These are phyloP conservation scores for Cyberlindnera japonica DNA, from an alignment of 805 yeast genomes.

Conservation along the genomic window DNA sequence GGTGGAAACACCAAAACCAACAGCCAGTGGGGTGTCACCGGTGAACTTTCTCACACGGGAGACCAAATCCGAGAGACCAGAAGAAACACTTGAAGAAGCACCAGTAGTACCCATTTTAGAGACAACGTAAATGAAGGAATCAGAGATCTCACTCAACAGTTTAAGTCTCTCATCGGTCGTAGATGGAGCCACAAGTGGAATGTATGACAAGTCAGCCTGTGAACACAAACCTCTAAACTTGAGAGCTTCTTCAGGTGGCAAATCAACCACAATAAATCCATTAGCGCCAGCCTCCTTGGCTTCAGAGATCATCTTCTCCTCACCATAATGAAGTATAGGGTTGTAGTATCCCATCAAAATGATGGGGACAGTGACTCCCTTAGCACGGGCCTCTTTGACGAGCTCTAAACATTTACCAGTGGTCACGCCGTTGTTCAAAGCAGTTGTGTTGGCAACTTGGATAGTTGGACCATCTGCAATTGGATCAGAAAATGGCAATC, in stretches of 20 bases:
- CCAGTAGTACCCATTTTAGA: slow-evolving; percentile 99
- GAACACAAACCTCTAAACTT: slow-evolving; percentile 74
- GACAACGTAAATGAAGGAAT: slow-evolving; percentile 93
- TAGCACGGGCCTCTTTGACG: slow-evolving; percentile 68
- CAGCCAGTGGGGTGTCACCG: slow-evolving; percentile 82
- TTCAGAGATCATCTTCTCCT: slow-evolving; percentile 72
- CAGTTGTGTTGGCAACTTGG: slow-evolving; percentile 80
- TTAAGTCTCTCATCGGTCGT: slow-evolving; percentile 87
- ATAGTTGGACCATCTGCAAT: slow-evolving; percentile 99
- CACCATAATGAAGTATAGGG: slow-evolving; percentile 89
- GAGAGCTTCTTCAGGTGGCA: slow-evolving; percentile 97
- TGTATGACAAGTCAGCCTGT: slow-evolving; percentile 67
- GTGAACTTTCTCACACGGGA: slow-evolving; percentile 71
- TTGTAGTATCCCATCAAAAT: slow-evolving; percentile 97
- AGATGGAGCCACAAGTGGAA: slow-evolving; percentile 95
- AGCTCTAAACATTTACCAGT: slow-evolving; percentile 65
- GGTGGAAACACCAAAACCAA: slow-evolving; percentile 95
- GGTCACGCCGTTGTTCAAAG: slow-evolving; percentile 80
- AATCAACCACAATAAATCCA: slow-evolving; percentile 90
- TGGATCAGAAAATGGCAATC: slow-evolving; percentile 96
- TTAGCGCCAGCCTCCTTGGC: slow-evolving; percentile 89
- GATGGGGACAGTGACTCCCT: slow-evolving; percentile 85
- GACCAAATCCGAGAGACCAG: slow-evolving; percentile 64
- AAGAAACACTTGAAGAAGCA: slow-evolving; percentile 61
- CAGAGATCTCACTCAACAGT: slow-evolving; percentile 79